Conservation (phyloP, 805 yeast species). For the Saccharomyces paradoxus region DNA sequence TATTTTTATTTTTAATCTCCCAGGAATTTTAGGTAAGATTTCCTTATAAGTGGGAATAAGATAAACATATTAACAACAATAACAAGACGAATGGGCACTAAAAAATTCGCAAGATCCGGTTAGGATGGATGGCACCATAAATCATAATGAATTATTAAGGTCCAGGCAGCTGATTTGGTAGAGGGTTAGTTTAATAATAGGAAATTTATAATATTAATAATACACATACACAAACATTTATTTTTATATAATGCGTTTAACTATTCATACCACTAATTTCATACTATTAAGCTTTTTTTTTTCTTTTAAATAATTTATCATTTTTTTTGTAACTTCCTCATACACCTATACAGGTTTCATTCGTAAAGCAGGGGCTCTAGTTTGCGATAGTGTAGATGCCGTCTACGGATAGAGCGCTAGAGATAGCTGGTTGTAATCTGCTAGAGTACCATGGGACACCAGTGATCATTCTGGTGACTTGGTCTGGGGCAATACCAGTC, state of each 20-base stretch:
- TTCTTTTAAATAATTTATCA: neutral
- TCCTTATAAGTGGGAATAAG: too few relatives aligned
- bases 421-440: constrained; percentile 15
- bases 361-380: neutral
- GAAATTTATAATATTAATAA: neutral
- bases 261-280: neutral
- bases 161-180: neutral
- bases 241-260: neutral
- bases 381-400: neutral
- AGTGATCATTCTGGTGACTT: constrained; percentile 16
- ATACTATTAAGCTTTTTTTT: neutral
- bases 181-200: too few relatives aligned
- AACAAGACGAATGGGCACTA: too few relatives aligned
- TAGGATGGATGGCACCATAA: too few relatives aligned
- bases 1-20: too few relatives aligned
- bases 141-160: too few relatives aligned
- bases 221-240: neutral
- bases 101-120: too few relatives aligned
- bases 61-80: too few relatives aligned
- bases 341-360: neutral
- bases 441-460: constrained; percentile 30
- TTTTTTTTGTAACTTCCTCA: neutral
- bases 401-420: neutral
- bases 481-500: neutral
- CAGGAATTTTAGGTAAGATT: too few relatives aligned